Base-by-base conservation (phyloP, 1,284 basidiomycete species). In the Bondarzewia mesenterica region DNA sequence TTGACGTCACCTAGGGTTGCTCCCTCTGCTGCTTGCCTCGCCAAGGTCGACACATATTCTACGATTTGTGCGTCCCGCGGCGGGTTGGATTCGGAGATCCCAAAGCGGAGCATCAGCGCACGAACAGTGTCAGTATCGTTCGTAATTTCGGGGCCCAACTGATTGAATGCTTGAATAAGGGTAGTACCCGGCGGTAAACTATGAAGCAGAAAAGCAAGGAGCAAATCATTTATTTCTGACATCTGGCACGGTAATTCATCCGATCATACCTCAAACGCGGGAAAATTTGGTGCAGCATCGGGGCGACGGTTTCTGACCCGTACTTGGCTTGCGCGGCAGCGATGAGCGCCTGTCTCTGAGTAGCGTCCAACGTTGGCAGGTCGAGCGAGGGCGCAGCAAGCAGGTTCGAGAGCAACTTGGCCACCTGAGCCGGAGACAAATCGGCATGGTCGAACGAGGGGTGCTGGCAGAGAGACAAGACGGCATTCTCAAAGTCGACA, bases 371-470 rank as follows among this genome's bases (percentile, higher is more conserved):
- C 35, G 84, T 67, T 42, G 86, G 83, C 16, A 75, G 66, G 54
- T 89, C 87, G 40, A 70, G 62, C 12, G 77, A 73, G 8, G 78
- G 69, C 59, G 86, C 80, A 35, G 77, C 83, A 52, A 93, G 75
- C 50, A 93, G 72, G 63, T 89, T 88, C 47, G 82, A 74, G 68
- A 93, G 77, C 57, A 93, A 72, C 66, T 87, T 87, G 50, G 81
- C 78, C 49, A 88, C 72, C 59, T 91, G 87, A 47, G 74, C 73
- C 16, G 82, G 81, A 22, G 77, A 77, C 49, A 92, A 70, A 64
- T 91, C 89, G 36, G 82, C 81, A 57, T 88, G 78, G 64, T 93
- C 86, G 58, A 89, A 88, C 21, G 79, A 80, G 12, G 85, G 84
- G 47, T 78, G 80, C 54, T 87, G 85, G 61, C 81, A 84, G 38